Evolutionary conservation across 495 filamentous ascomycete genomes (phyloP).

Genomic region (Astrothelium subdiscretum): DNA sequence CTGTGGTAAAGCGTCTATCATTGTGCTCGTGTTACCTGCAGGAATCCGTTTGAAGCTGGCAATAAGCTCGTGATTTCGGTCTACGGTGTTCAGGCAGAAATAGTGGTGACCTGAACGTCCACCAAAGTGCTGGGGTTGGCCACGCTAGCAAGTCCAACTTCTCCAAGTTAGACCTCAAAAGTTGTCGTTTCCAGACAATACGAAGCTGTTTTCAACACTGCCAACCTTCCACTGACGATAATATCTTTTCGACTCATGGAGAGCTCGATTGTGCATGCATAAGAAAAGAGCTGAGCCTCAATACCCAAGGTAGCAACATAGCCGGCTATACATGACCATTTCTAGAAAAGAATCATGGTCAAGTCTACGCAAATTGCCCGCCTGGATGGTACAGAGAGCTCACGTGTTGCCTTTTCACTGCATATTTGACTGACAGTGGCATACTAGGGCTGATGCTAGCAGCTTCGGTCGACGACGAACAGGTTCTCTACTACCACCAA

Average conservation of each 20-base stretch:
- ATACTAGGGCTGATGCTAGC: constrained; percentile 77
- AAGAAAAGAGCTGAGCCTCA: not conserved
- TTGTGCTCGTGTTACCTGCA: not conserved
- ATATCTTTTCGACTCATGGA: too few species aligned
- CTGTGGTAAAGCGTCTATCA: not conserved
- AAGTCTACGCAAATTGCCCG: constrained; percentile 89
- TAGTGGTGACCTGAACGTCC: not conserved
- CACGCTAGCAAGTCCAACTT: too few species aligned
- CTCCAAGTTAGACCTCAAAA: too few species aligned
- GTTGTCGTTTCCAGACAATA: not conserved
- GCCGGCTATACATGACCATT: not conserved
- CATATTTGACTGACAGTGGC: not conserved
- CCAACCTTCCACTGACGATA: too few species aligned
- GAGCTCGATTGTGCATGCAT: too few species aligned
- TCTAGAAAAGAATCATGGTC: constrained; percentile 52
- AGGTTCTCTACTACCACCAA: constrained; percentile 35
- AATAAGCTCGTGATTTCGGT: not conserved
- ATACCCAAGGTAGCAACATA: not conserved
- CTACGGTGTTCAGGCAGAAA: not conserved
- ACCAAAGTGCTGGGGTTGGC: too few species aligned
- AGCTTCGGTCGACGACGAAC: constrained; percentile 86
- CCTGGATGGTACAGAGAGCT: constrained; percentile 61
- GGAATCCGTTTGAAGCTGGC: not conserved
- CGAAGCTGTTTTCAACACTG: too few species aligned
- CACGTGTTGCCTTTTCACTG: constrained; percentile 13